Base-by-base conservation (phyloP, 768 basidiomycete genomes). In the Hericium rajendrae region DNA sequence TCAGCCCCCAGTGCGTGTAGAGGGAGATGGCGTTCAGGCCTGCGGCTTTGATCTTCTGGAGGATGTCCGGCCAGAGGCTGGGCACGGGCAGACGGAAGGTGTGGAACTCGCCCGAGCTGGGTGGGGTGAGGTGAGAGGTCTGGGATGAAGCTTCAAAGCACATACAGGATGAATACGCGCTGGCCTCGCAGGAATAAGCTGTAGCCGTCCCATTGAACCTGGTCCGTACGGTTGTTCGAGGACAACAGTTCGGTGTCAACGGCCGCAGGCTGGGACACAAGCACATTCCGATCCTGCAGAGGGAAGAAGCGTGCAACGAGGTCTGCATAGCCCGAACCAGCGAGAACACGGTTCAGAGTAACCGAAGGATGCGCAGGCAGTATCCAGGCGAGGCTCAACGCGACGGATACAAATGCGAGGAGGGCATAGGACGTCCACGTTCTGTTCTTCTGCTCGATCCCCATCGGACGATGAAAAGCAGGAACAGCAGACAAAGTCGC, bases 81-180 rank as follows among this genome's bases (percentile, higher is more conserved):
- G 86, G 88, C 0, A 91, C 85, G 10, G 88, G 91, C 8, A 92
- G 71, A 22, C 88, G 81, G 72, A 88, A 92, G 0, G 88, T 81
- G 64, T 91, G 91, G 68, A 91, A 89, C 68, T 91, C 91, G 57
- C 91, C 91, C 0, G 87, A 88, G 63, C 89, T 91, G 58, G 41
- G 11, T 37, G 38, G 32, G 50, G 24, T 53, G 22, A 53, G 41
- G 56, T 39, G 37, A 4, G 5, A 16, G 13, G 20, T 46, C 32
- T 4, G 39, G 24, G 38, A 2, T 20, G 28, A 11, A 53, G 38
- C 46, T 54, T 18, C 26, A 18, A 10, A 15, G 4, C 16, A 13
- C 37, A 13, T 9, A 53, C 57, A 51, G 52, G 51, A 52, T 51
- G 13, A 59, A 54, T 5, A 28, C 50, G 40, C 57, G 59, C 26